phyloP scores from a whole-genome alignment of 495 filamentous ascomycete species.

The Alectoria sarmentosa region DNA sequence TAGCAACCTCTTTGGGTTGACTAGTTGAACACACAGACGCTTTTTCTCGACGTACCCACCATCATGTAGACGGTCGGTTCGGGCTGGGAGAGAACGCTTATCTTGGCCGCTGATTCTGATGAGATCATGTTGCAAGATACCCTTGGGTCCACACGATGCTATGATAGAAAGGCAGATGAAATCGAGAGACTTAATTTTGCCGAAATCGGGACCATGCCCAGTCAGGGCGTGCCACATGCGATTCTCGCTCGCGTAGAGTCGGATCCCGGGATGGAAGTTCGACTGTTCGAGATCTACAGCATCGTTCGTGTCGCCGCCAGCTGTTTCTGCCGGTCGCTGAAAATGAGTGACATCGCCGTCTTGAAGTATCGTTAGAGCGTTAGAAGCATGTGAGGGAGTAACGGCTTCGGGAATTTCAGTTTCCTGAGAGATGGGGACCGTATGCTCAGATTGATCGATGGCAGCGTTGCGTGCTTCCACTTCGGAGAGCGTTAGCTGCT shows the following conservation, averaged over 20 bases:
- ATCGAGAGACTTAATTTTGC: slow-evolving; percentile 56
- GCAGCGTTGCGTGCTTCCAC: slow-evolving; percentile 30
- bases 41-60: slow-evolving; percentile 85
- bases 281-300: background rate
- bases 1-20: slow-evolving; percentile 56
- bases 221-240: slow-evolving; percentile 72
- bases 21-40: slow-evolving; percentile 52
- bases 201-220: slow-evolving; percentile 70
- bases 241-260: slow-evolving; percentile 53
- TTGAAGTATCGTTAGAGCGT: background rate
- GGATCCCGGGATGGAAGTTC: slow-evolving; percentile 26
- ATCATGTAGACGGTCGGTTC: slow-evolving; percentile 64
- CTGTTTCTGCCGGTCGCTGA: background rate
- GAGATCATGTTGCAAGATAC: slow-evolving; percentile 76
- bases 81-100: slow-evolving; percentile 76
- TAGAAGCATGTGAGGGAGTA: background rate
- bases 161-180: slow-evolving; percentile 76
- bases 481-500: slow-evolving; percentile 41
- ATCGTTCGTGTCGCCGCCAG: background rate
- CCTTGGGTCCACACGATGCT: slow-evolving; percentile 58
- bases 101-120: slow-evolving; percentile 72
- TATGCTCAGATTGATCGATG: background rate
- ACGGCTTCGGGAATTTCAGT: background rate
- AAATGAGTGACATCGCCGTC: background rate
- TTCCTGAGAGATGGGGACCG: background rate